These are phyloP conservation scores for Syzygium malaccense DNA, from an alignment of 441 rosid genomes.

Conservation along the genomic window DNA sequence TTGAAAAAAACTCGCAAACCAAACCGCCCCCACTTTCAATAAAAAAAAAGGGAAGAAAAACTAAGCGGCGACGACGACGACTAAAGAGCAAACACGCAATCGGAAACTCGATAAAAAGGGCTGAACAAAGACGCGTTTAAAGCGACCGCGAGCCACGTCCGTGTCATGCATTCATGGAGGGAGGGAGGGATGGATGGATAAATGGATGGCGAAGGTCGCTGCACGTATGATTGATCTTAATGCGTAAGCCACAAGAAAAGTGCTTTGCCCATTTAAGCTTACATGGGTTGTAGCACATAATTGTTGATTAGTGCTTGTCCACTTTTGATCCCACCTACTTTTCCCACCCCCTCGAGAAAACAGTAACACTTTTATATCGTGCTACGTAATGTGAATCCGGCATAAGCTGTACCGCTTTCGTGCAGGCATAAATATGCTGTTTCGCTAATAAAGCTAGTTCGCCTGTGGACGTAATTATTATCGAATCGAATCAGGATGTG, in stretches of 20 bases:
- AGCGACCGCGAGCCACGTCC: neutral
- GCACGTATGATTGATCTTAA: neutral
- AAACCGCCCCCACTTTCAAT: neutral
- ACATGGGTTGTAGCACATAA: neutral
- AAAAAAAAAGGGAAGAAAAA: neutral
- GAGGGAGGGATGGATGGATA: neutral
- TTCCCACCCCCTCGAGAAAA: neutral
- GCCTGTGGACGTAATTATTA: neutral
- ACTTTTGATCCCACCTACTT: neutral
- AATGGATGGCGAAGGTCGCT: neutral
- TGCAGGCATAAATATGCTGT: neutral
- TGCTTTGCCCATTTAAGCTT: neutral
- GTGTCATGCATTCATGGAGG: neutral
- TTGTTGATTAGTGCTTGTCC: neutral
- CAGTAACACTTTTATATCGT: neutral
- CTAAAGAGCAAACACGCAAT: neutral
- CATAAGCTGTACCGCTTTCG: neutral
- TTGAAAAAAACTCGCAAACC: neutral
- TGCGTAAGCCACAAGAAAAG: neutral
- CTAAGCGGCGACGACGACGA: neutral
- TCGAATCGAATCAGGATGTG: neutral
- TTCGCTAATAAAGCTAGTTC: neutral
- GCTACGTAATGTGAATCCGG: neutral
- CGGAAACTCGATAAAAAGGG: neutral
- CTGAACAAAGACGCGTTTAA: neutral